phyloP scores from a whole-genome alignment of 768 basidiomycete genomes.

The Crassisporium funariophilum region DNA sequence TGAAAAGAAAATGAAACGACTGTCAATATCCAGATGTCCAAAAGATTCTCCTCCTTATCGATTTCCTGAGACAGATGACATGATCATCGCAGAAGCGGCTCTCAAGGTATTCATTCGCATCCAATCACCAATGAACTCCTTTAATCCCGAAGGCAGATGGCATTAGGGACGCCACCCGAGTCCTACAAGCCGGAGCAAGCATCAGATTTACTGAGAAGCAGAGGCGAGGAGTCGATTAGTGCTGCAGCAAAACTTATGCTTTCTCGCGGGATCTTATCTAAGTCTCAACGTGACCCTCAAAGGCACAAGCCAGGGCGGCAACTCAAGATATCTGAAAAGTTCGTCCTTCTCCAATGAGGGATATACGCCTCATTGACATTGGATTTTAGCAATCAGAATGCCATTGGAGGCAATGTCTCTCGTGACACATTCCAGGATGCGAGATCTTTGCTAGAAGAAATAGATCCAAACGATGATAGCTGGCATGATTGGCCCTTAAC shows the following conservation, averaged over 20 bases:
- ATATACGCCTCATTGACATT: neutral
- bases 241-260: slow-evolving; percentile 62
- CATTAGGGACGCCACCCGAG: slow-evolving; percentile 71
- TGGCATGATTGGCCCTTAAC: slow-evolving; percentile 82
- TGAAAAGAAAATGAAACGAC: slow-evolving; percentile 64
- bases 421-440: slow-evolving; percentile 76
- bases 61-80: slow-evolving; percentile 37
- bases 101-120: slow-evolving; percentile 57
- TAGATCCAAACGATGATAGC: slow-evolving; percentile 47
- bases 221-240: slow-evolving; percentile 58
- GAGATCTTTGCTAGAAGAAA: slow-evolving; percentile 54
- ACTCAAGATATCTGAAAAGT: slow-evolving; percentile 77
- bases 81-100: slow-evolving; percentile 64
- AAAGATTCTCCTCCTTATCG: slow-evolving; percentile 38
- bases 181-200: slow-evolving; percentile 65
- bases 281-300: slow-evolving; percentile 60
- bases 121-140: neutral
- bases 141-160: slow-evolving; percentile 59
- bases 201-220: slow-evolving; percentile 53
- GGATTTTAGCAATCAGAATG: slow-evolving; percentile 60
- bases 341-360: slow-evolving; percentile 13
- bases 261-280: slow-evolving; percentile 65
- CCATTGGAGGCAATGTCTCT: slow-evolving; percentile 63
- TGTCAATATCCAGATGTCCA: slow-evolving; percentile 50
- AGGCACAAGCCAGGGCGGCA: slow-evolving; percentile 72